Evolutionary conservation across 768 basidiomycete genomes (phyloP).

Genomic region (Leccinum variicolor): DNA sequence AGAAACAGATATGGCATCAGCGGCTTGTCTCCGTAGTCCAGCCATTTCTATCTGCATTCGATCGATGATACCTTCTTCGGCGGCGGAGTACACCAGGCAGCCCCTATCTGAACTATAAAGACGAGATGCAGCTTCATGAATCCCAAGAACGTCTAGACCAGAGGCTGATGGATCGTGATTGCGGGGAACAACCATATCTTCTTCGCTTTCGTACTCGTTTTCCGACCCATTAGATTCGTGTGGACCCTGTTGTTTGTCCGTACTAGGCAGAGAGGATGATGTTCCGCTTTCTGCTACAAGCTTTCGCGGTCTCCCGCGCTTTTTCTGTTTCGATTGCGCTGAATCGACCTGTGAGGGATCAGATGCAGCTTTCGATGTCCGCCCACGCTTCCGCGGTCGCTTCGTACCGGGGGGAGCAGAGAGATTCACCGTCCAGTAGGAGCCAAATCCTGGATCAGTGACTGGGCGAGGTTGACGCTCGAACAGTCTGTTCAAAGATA

Average conservation of each 20-base stretch:
- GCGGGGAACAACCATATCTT: slow-evolving; percentile 50
- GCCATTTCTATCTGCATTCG: slow-evolving; percentile 65
- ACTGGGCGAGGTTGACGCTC: slow-evolving; percentile 80
- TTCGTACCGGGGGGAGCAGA: slow-evolving; percentile 84
- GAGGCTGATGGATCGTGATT: slow-evolving; percentile 40
- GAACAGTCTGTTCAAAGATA: slow-evolving; percentile 78
- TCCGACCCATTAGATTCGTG: slow-evolving; percentile 44
- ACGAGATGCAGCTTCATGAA: slow-evolving; percentile 36
- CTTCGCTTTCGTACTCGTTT: slow-evolving; percentile 64
- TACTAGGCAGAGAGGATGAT: slow-evolving; percentile 22
- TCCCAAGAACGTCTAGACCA: slow-evolving; percentile 36
- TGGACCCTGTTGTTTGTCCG: slow-evolving; percentile 37
- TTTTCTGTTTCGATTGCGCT: slow-evolving; percentile 27
- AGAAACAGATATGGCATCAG: slow-evolving; percentile 64
- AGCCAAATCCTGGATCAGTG: slow-evolving; percentile 83
- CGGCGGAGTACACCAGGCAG: slow-evolving; percentile 21
- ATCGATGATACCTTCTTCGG: slow-evolving; percentile 49
- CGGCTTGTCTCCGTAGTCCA: slow-evolving; percentile 59
- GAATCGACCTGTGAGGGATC: slow-evolving; percentile 13
- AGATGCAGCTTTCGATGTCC: slow-evolving; percentile 46
- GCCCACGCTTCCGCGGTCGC: slow-evolving; percentile 76
- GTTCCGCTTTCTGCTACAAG: slow-evolving; percentile 10
- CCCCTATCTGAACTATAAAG: slow-evolving; percentile 38
- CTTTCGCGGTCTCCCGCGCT: slow-evolving; percentile 42
- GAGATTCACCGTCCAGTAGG: slow-evolving; percentile 89